Percentiles rank a stretch among this genome's conserved stretches.
Evolutionary conservation across 371 early-diverging fungal genomes (phyloP).

Genomic region (Syncephalastrum monosporum): DNA sequence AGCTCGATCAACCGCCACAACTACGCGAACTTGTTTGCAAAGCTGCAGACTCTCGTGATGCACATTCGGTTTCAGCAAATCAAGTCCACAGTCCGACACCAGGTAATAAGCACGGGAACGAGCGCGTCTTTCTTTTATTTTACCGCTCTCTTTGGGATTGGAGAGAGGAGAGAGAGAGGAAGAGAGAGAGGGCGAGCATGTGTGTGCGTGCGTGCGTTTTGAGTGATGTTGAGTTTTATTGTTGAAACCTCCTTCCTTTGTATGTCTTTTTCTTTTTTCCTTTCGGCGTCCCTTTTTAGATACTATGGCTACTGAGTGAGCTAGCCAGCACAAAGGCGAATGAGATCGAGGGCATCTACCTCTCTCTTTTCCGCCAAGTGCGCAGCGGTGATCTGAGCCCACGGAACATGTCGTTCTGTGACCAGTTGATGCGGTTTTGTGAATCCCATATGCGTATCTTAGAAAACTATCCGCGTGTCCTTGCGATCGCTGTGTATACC

Average conservation of each 20-base stretch:
- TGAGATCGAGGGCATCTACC: slow-evolving; percentile 57
- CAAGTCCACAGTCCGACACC: slow-evolving; percentile 35
- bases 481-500: slow-evolving; percentile 60
- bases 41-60: slow-evolving; percentile 48
- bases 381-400: slow-evolving; percentile 60
- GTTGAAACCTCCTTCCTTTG: background rate
- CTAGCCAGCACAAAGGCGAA: slow-evolving; percentile 50
- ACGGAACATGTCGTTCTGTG: slow-evolving; percentile 51
- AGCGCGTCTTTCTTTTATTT: no score
- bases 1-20: slow-evolving; percentile 68
- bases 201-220: no score
- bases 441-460: slow-evolving; percentile 50
- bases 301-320: slow-evolving; percentile 66
- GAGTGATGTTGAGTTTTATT: background rate
- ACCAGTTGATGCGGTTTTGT: slow-evolving; percentile 52
- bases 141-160: background rate
- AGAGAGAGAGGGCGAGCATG: no score
- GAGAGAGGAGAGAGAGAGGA: no score
- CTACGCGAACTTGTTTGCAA: slow-evolving; percentile 47
- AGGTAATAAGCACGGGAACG: slow-evolving; percentile 25
- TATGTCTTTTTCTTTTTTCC: background rate
- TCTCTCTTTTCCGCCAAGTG: slow-evolving; percentile 61
- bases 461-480: slow-evolving; percentile 45
- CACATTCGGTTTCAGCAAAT: slow-evolving; percentile 50
- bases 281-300: slow-evolving; percentile 24